A percentile compares a stretch with the other conserved stretches of the same genome.
Conservation (phyloP, 371 early-diverging fungal species). For the Lichtheimia corymbifera region DNA sequence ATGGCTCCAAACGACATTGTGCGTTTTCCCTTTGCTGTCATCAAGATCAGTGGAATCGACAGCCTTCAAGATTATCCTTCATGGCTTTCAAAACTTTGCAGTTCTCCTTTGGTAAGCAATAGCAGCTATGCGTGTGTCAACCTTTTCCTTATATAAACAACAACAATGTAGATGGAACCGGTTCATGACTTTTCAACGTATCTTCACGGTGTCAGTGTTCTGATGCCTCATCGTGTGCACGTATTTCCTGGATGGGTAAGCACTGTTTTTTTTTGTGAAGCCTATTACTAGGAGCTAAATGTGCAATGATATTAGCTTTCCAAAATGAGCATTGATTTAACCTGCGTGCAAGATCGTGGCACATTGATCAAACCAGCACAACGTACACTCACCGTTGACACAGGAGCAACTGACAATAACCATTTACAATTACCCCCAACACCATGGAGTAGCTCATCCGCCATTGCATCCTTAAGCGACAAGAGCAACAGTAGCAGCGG, state of each 20-base stretch:
- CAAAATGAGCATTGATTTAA: constrained; percentile 6
- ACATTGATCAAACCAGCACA: background rate
- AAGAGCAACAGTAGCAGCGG: constrained; percentile 6
- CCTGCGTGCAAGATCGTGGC: background rate
- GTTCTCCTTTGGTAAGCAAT: constrained; percentile 10
- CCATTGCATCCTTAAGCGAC: background rate
- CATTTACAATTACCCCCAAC: constrained; percentile 5
- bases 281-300: too few relatives aligned
- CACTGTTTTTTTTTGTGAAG: too few relatives aligned
- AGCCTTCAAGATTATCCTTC: background rate
- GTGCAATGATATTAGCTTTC: constrained; percentile 3
- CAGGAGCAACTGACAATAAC: background rate
- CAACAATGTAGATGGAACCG: constrained; percentile 9
- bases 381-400: background rate
- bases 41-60: constrained; percentile 5
- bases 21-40: constrained; percentile 12
- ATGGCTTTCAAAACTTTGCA: constrained; percentile 7
- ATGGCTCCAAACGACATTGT: constrained; percentile 7
- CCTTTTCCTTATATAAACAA: background rate
- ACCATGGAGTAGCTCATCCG: constrained; percentile 2
- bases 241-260: constrained; percentile 5
- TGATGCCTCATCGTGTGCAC: background rate
- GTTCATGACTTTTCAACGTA: constrained; percentile 8
- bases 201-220: constrained; percentile 3
- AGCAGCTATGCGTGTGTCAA: background rate